phyloP scores from a whole-genome alignment of 768 basidiomycete species.

The Multifurca ochricompacta region DNA sequence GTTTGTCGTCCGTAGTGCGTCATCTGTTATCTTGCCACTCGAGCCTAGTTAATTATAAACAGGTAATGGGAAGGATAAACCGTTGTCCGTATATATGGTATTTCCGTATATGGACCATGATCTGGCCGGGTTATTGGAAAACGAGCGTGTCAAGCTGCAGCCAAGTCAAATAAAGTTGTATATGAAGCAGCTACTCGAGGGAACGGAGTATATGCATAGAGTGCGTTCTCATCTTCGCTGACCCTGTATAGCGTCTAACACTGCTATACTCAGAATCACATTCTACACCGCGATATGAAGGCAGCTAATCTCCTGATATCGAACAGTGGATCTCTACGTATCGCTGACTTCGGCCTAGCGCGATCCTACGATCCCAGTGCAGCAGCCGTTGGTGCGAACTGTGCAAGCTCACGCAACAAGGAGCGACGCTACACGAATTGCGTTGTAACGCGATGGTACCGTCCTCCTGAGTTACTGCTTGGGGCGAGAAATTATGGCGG shows the following conservation, averaged over 20 bases:
- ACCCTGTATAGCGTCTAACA: constrained; percentile 5
- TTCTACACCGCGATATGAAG: constrained; percentile 98
- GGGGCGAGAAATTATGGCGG: constrained; percentile 87
- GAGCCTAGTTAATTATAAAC: constrained; percentile 6
- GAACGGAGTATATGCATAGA: constrained; percentile 91
- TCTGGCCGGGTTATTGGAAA: constrained; percentile 88
- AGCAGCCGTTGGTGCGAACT: constrained; percentile 30
- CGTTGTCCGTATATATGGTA: constrained; percentile 92
- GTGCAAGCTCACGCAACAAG: constrained; percentile 36
- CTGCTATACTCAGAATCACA: constrained; percentile 62
- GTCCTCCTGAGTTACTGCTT: constrained; percentile 86
- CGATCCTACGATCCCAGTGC: constrained; percentile 59
- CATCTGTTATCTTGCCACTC: not conserved
- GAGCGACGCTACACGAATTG: constrained; percentile 88
- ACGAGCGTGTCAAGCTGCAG: constrained; percentile 76
- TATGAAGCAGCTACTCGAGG: constrained; percentile 93
- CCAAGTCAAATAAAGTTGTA: constrained; percentile 90
- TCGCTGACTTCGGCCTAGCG: constrained; percentile 96
- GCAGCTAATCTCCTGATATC: constrained; percentile 94
- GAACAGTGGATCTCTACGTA: constrained; percentile 72
- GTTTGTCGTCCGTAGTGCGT: constrained; percentile 76
- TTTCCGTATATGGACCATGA: constrained; percentile 99
- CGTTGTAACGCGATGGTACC: constrained; percentile 92
- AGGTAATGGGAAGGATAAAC: constrained; percentile 59
- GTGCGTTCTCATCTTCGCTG: constrained; percentile 40